phyloP scores from a whole-genome alignment of 176 grass and related monocot genomes.

The Alloteropsis semialata region DNA sequence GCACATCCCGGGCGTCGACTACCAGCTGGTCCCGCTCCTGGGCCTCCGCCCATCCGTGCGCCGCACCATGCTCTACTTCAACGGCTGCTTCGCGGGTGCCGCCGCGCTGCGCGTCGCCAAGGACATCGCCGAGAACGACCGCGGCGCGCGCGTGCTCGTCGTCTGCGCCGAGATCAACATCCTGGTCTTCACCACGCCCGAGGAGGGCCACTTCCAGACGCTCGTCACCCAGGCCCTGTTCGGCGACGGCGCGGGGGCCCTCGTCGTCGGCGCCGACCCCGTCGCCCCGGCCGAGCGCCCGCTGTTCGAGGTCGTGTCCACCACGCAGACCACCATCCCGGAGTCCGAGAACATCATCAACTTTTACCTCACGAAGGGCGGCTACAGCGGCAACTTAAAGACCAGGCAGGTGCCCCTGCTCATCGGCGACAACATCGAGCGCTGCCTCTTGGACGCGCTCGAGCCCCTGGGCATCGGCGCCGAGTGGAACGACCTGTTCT shows the following conservation, averaged over 20 bases:
- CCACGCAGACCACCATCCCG: conserved; percentile 35
- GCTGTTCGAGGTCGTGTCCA: conserved; percentile 53
- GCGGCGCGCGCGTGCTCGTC: conserved; percentile 54
- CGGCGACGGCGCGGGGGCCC: conserved; percentile 35
- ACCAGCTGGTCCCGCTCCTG: conserved; percentile 42
- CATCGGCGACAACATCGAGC: conserved; percentile 45
- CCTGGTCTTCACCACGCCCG: conserved; percentile 40
- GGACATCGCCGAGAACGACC: conserved; percentile 69
- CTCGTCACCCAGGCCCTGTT: conserved; percentile 56
- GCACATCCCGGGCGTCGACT: conserved; percentile 54
- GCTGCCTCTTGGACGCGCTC: conserved; percentile 36
- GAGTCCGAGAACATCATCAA: conserved; percentile 36
- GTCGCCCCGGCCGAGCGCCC: conserved; percentile 31
- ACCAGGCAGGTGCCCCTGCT: conserved; percentile 32
- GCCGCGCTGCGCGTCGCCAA: conserved; percentile 56
- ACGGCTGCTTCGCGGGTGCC: conserved; percentile 40
- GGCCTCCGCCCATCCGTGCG: conserved; percentile 39
- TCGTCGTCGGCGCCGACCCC: conserved; percentile 53
- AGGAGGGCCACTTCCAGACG: conserved; percentile 15
- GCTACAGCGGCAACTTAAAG: conserved; percentile 22
- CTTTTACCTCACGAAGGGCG: conserved; percentile 29
- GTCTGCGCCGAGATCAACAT: conserved; percentile 43
- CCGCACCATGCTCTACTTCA: conserved; percentile 40
- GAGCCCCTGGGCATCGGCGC: conserved; percentile 11
- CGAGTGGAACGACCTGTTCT: conserved; percentile 69